These are phyloP conservation scores for Aspergillus nidulans DNA, from an alignment of 495 filamentous ascomycete species.

Conservation along the genomic window DNA sequence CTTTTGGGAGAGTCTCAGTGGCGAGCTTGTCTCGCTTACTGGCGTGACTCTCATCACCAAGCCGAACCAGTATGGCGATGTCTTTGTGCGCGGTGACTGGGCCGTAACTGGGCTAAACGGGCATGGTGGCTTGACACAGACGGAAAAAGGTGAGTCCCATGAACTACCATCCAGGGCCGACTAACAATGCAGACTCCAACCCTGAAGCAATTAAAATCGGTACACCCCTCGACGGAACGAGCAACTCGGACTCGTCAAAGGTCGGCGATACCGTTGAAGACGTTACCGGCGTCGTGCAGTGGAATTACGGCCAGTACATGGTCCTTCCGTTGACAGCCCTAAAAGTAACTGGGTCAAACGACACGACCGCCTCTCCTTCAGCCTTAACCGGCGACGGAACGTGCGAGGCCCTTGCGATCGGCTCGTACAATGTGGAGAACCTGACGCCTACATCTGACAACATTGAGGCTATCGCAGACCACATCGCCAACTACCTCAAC, in stretches of 20 bases:
- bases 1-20: constrained; percentile 60
- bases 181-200: constrained; percentile 46
- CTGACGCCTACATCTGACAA: constrained; percentile 43
- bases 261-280: constrained; percentile 53
- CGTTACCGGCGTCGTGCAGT: constrained; percentile 55
- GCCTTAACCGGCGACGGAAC: constrained; percentile 35
- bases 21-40: constrained; percentile 52
- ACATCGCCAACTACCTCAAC: constrained; percentile 51
- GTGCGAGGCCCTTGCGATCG: constrained; percentile 51
- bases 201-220: constrained; percentile 59
- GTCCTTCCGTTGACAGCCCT: constrained; percentile 53
- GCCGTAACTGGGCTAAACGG: constrained; percentile 47
- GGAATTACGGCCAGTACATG: constrained; percentile 56
- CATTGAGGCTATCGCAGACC: constrained; percentile 44
- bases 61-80: constrained; percentile 56
- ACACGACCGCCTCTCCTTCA: constrained; percentile 33
- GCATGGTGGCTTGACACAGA: constrained; percentile 53
- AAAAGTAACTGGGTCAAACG: constrained; percentile 29
- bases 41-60: constrained; percentile 42
- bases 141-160: constrained; percentile 26
- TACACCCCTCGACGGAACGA: constrained; percentile 53
- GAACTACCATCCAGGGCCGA: background rate
- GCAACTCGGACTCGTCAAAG: constrained; percentile 48
- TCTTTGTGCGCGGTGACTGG: constrained; percentile 58
- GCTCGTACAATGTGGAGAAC: constrained; percentile 60